A percentile compares a stretch with the other conserved stretches of the same genome.
phyloP scores from a whole-genome alignment of 2,329 filamentous ascomycete species.

The Arthroderma sp. region DNA sequence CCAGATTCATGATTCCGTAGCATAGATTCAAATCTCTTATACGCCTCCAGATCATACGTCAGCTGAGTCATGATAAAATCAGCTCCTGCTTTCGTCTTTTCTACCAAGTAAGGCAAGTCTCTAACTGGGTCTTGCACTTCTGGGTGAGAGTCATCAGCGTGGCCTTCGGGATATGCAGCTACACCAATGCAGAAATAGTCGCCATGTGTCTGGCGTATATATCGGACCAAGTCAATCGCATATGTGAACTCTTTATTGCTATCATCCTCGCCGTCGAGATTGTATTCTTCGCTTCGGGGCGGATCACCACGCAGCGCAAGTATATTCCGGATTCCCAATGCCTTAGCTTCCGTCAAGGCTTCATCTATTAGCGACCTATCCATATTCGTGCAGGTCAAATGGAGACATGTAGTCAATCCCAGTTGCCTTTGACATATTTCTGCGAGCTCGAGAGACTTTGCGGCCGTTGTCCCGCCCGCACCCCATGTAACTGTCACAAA shows the following conservation, averaged over 20 bases:
- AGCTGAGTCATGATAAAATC: slow-evolving; percentile 99
- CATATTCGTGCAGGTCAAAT: slow-evolving; percentile 98
- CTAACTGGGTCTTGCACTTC: slow-evolving; percentile 52
- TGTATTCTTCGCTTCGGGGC: slow-evolving; percentile 77
- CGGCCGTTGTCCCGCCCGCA: slow-evolving; percentile 80
- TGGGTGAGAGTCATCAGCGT: slow-evolving; percentile 80
- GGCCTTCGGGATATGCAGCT: slow-evolving; percentile 88
- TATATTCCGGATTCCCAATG: slow-evolving; percentile 83
- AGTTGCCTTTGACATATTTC: slow-evolving; percentile 90
- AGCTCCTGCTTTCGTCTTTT: slow-evolving; percentile 81
- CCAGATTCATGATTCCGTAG: slow-evolving; percentile 72
- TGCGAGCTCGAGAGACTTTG: slow-evolving; percentile 83
- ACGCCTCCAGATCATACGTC: slow-evolving; percentile 82
- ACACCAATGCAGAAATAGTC: slow-evolving; percentile 96
- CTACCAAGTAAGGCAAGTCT: slow-evolving; percentile 76
- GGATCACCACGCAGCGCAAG: slow-evolving; percentile 84
- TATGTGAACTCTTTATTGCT: slow-evolving; percentile 71
- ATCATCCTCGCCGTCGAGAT: slow-evolving; percentile 46
- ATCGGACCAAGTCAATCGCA: slow-evolving; percentile 77
- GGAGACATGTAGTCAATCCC: slow-evolving; percentile 84
- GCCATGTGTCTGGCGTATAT: slow-evolving; percentile 73
- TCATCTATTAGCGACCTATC: slow-evolving; percentile 72
- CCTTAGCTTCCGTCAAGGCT: slow-evolving; percentile 80
- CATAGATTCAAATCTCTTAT: slow-evolving; percentile 62
- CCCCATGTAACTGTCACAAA: slow-evolving; percentile 99